phyloP scores from a whole-genome alignment of 176 grass and related monocot genomes.

The Dactylis glomerata region DNA sequence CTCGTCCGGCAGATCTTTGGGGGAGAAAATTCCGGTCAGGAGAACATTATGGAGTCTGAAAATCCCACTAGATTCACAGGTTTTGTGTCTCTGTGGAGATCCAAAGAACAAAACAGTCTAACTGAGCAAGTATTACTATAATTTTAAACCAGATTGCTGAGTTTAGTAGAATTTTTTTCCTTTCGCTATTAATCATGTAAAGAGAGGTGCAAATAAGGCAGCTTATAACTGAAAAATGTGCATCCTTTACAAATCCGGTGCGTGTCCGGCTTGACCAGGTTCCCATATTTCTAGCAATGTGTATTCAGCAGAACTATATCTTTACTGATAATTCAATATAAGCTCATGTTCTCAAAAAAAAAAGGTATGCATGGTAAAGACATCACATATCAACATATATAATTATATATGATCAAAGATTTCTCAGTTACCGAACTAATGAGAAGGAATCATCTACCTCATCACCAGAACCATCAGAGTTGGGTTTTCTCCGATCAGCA shows the following conservation, averaged over 20 bases:
- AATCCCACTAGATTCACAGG: neutral
- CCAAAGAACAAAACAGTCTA: neutral
- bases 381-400: neutral
- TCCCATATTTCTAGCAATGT: neutral
- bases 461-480: constrained; percentile 47
- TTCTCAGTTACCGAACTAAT: neutral
- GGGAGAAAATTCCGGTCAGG: neutral
- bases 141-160: neutral
- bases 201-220: neutral
- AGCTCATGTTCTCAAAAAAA: neutral
- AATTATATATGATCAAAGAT: neutral
- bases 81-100: neutral
- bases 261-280: neutral
- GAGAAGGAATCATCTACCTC: constrained; percentile 48
- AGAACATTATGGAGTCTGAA: neutral
- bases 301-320: neutral
- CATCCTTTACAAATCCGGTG: neutral
- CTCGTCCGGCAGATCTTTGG: neutral
- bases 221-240: neutral
- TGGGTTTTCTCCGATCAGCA: constrained; percentile 15
- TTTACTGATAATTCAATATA: neutral
- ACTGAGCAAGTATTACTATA: neutral
- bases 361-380: neutral
- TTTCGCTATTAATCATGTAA: neutral
- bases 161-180: neutral